Evolutionary conservation across 495 filamentous ascomycete species (phyloP).

Genomic region (Paragyromitra xinjiangensis): DNA sequence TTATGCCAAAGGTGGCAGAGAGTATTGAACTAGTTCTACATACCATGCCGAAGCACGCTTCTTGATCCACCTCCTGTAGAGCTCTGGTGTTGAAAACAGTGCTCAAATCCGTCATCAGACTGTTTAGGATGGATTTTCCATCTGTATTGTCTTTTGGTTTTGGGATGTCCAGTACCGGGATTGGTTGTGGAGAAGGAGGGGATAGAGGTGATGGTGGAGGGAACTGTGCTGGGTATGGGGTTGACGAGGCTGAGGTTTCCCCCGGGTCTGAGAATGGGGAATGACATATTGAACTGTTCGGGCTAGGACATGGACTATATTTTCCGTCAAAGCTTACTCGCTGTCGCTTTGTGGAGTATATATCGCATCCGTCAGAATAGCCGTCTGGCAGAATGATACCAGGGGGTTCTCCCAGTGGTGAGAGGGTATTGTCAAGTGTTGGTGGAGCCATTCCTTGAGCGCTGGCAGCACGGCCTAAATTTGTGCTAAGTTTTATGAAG

Average conservation of each 20-base stretch:
- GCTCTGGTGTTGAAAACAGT: conserved; percentile 15
- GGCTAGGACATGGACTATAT: conserved; percentile 21
- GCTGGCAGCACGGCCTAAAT: neutral
- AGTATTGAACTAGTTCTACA: neutral
- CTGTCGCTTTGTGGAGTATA: conserved; percentile 19
- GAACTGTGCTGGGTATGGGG: neutral
- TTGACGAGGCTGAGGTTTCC: neutral
- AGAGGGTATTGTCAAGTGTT: neutral
- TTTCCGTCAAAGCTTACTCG: conserved; percentile 18
- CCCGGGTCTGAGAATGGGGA: neutral
- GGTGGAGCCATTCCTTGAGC: neutral
- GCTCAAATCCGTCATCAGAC: neutral
- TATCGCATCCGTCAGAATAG: conserved; percentile 3
- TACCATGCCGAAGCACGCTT: conserved; percentile 39
- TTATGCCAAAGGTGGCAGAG: neutral
- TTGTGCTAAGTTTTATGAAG: neutral
- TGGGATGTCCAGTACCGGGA: neutral
- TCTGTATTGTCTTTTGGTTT: neutral
- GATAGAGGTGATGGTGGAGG: neutral
- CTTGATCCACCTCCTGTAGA: conserved; percentile 15
- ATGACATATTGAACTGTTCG: conserved; percentile 2
- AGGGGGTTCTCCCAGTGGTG: neutral
- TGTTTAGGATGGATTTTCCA: neutral
- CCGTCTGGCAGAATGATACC: conserved; percentile 9
- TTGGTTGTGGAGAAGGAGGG: neutral